Percentiles rank a stretch among this genome's conserved stretches.
Evolutionary conservation across 345 rosid species (phyloP).

Genomic region (Syzygium jambos): DNA sequence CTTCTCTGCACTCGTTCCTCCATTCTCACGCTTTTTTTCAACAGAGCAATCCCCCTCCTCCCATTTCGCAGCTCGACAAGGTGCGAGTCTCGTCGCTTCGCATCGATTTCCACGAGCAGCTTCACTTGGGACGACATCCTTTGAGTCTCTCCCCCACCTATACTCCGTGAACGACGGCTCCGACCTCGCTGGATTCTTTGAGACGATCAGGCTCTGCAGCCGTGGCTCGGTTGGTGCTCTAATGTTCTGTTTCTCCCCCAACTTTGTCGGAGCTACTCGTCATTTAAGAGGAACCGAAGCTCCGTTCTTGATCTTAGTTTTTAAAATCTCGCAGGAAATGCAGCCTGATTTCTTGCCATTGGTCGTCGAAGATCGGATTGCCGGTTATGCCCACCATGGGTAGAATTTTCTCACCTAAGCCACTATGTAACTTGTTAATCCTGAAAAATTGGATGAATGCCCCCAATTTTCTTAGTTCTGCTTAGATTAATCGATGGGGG

Average conservation of each 20-base stretch:
- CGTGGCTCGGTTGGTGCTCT: conserved; percentile 48
- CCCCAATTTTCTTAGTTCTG: not conserved
- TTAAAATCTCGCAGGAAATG: conserved; percentile 33
- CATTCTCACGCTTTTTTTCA: not conserved
- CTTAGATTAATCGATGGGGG: not conserved
- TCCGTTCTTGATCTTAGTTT: not conserved
- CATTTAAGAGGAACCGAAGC: not conserved
- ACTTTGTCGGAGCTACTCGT: not conserved
- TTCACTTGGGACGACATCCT: conserved; percentile 77
- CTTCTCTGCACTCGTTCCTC: not conserved
- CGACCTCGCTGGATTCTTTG: conserved; percentile 49
- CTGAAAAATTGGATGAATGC: not conserved
- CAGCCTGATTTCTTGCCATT: conserved; percentile 53
- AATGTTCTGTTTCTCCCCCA: not conserved
- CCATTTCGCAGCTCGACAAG: not conserved
- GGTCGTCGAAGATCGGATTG: conserved; percentile 37
- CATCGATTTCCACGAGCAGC: not conserved
- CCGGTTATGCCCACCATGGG: conserved; percentile 62
- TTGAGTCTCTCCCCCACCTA: conserved; percentile 28
- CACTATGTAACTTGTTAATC: not conserved
- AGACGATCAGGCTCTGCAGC: conserved; percentile 54
- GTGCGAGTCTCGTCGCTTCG: fast-evolving
- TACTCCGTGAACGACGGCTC: conserved; percentile 9
- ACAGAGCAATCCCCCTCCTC: not conserved
- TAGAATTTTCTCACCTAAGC: conserved; percentile 1